phyloP scores from a whole-genome alignment of 2,329 filamentous ascomycete species.

The Colletotrichum neosansevieriae region DNA sequence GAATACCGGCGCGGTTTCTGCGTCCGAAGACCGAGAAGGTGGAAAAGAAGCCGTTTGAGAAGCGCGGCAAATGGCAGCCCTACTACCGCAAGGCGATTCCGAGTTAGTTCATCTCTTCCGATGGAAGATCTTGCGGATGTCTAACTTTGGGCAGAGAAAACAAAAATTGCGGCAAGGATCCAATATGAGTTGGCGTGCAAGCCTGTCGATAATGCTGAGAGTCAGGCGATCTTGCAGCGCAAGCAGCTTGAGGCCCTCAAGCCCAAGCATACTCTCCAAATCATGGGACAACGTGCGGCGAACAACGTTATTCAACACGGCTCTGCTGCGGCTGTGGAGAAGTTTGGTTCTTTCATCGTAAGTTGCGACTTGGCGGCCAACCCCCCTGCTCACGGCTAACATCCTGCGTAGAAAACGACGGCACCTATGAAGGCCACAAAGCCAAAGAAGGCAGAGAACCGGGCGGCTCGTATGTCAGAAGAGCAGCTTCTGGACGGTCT shows the following conservation, averaged over 20 bases:
- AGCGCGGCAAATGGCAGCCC: slow-evolving; percentile 63
- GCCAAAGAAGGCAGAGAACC: slow-evolving; percentile 78
- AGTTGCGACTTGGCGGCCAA: slow-evolving; percentile 46
- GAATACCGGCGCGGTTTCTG: slow-evolving; percentile 69
- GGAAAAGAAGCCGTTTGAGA: slow-evolving; percentile 61
- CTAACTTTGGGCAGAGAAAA: slow-evolving; percentile 73
- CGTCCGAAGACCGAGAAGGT: slow-evolving; percentile 56
- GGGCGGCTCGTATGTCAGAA: slow-evolving; percentile 89
- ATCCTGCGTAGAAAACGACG: slow-evolving; percentile 61
- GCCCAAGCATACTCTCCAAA: slow-evolving; percentile 62
- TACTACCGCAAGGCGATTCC: slow-evolving; percentile 80
- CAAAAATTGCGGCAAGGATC: slow-evolving; percentile 78
- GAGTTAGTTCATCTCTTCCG: slow-evolving; percentile 62
- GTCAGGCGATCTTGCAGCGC: slow-evolving; percentile 50
- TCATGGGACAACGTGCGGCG: slow-evolving; percentile 63
- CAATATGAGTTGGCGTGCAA: slow-evolving; percentile 76
- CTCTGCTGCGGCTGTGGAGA: slow-evolving; percentile 62
- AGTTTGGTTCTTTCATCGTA: slow-evolving; percentile 69
- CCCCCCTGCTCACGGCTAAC: slow-evolving; percentile 32
- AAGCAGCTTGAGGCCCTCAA: slow-evolving; percentile 59
- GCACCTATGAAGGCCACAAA: slow-evolving; percentile 59
- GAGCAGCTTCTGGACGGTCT: slow-evolving; percentile 89
- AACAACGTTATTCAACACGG: slow-evolving; percentile 70
- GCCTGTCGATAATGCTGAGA: slow-evolving; percentile 53
- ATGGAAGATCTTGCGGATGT: not conserved